These are phyloP conservation scores for Scheffersomyces spartinae DNA, from an alignment of 805 yeast species.

Conservation along the genomic window DNA sequence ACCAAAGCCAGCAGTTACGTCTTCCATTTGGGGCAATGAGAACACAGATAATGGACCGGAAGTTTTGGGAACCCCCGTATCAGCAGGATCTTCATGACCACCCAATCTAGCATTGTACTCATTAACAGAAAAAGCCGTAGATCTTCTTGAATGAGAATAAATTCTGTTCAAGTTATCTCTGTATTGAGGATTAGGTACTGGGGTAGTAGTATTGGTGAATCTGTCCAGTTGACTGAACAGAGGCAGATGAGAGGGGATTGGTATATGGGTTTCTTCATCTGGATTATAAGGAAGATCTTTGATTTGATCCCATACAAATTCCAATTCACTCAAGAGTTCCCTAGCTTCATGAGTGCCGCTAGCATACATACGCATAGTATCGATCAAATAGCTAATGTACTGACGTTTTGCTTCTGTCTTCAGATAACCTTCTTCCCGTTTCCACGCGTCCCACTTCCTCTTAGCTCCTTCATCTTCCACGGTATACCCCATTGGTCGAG, in stretches of 20 bases:
- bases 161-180: slow-evolving; percentile 28
- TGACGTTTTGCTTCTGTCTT: slow-evolving; percentile 63
- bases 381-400: slow-evolving; percentile 57
- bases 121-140: slow-evolving; percentile 21
- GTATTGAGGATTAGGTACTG: slow-evolving; percentile 16
- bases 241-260: slow-evolving; percentile 23
- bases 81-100: too few species aligned
- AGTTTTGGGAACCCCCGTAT: too few species aligned
- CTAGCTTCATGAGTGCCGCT: slow-evolving; percentile 55
- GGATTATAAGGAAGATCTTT: slow-evolving; percentile 30
- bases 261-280: slow-evolving; percentile 16
- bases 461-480: slow-evolving; percentile 57
- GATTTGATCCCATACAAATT: slow-evolving; percentile 65
- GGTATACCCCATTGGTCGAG: slow-evolving; percentile 48
- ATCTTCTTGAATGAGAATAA: slow-evolving; percentile 31
- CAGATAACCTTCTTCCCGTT: slow-evolving; percentile 54
- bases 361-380: slow-evolving; percentile 63
- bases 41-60: too few species aligned
- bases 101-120: too few species aligned
- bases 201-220: slow-evolving; percentile 1
- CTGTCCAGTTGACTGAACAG: slow-evolving; percentile 15
- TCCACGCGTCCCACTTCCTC: slow-evolving; percentile 83
- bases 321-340: slow-evolving; percentile 56
- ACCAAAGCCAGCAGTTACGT: too few species aligned
- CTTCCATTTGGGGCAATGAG: too few species aligned